Evolutionary conservation across 768 basidiomycete genomes (phyloP).

Genomic region (Crassisporium funariophilum): DNA sequence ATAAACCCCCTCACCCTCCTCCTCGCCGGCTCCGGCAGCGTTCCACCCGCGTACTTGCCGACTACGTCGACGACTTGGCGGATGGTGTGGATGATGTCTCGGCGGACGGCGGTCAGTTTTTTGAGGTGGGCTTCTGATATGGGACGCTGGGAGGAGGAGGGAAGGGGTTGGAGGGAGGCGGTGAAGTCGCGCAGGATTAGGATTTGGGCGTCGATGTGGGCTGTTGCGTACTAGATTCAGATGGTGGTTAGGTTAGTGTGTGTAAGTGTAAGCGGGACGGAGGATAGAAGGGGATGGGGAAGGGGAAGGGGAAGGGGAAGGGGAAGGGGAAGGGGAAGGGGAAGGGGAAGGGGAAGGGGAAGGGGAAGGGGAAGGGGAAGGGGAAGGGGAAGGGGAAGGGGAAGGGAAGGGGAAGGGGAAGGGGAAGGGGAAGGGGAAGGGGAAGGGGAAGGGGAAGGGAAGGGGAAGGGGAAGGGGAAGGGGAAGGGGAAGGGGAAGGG

Average conservation of each 20-base stretch:
- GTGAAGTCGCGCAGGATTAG: slow-evolving; percentile 83
- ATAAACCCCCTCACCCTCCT: slow-evolving; percentile 21
- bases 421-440: slow-evolving; percentile 26
- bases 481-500: slow-evolving; percentile 12
- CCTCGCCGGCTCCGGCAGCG: slow-evolving; percentile 3
- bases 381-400: slow-evolving; percentile 17
- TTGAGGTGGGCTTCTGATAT: slow-evolving; percentile 19
- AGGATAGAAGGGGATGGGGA: too few species aligned
- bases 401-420: slow-evolving; percentile 13
- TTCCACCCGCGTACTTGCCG: not conserved
- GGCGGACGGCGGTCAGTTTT: not conserved
- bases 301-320: too few species aligned
- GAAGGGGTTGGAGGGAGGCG: slow-evolving; percentile 57
- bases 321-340: not conserved
- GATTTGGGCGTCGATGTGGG: slow-evolving; percentile 87
- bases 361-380: too few species aligned
- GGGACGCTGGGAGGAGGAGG: slow-evolving; percentile 14
- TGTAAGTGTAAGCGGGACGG: too few species aligned
- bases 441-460: slow-evolving; percentile 25
- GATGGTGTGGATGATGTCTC: not conserved
- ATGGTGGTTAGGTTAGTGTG: too few species aligned
- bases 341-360: not conserved
- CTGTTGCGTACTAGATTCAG: slow-evolving; percentile 71
- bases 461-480: slow-evolving; percentile 20
- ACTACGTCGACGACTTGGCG: not conserved